phyloP scores from a whole-genome alignment of 257 asterid species.

The Solanum bukasovii region DNA sequence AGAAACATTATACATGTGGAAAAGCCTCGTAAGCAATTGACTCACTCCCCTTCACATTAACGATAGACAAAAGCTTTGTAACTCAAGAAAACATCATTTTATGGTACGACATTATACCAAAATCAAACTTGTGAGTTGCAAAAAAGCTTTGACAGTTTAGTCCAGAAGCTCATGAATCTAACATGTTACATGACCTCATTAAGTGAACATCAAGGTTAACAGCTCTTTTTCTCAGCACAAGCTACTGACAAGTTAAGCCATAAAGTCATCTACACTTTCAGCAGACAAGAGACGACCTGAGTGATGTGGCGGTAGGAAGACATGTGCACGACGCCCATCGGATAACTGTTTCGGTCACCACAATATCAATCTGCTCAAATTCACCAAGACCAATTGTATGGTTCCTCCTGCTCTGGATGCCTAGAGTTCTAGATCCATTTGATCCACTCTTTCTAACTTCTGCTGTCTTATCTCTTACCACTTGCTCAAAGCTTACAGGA shows the following conservation, averaged over 20 bases:
- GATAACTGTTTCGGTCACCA: slow-evolving; percentile 61
- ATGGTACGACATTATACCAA: not conserved
- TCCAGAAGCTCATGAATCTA: not conserved
- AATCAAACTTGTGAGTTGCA: not conserved
- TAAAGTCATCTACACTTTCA: slow-evolving; percentile 7
- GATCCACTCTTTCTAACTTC: slow-evolving; percentile 19
- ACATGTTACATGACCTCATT: not conserved
- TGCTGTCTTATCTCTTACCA: slow-evolving; percentile 13
- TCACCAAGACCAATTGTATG: slow-evolving; percentile 62
- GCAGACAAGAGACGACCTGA: slow-evolving; percentile 70
- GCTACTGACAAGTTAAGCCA: not conserved
- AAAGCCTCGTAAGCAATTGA: not conserved
- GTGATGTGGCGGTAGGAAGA: slow-evolving; percentile 55
- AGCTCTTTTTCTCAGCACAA: not conserved
- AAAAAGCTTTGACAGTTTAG: not conserved
- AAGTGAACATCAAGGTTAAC: not conserved
- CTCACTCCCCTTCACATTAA: not conserved
- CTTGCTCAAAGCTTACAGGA: slow-evolving; percentile 3
- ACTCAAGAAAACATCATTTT: not conserved
- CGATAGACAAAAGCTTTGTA: not conserved
- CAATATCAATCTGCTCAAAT: slow-evolving; percentile 41
- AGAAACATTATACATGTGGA: slow-evolving; percentile 4
- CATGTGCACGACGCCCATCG: slow-evolving; percentile 78
- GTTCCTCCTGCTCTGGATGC: slow-evolving; percentile 57
- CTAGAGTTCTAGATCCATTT: slow-evolving; percentile 13